Evolutionary conservation across 306 rosid genomes (phyloP), one percentile per base, ranked within the genome.

Genomic region (Rubus idaeus): DNA sequence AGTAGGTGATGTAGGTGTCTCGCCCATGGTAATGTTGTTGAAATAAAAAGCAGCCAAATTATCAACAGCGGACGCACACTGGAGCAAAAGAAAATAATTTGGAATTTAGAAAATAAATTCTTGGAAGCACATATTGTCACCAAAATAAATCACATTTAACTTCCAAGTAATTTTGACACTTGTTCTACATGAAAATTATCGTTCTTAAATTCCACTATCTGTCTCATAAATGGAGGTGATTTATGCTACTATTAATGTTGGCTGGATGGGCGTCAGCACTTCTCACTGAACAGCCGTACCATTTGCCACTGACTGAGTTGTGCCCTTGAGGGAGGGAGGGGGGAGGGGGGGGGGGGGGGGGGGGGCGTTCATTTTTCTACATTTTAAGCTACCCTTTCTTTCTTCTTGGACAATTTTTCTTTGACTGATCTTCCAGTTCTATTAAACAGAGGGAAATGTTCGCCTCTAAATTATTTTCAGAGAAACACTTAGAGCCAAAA

Each of bases 61-160:
- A 80, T 96, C 99, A 68, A 96, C 94, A 84, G 99, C 91, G 46
- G 99, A 96, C 53, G 99, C 99, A 86, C 98, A 96, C 99, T 96
- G 97, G 71, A 81, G 78, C 57, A 69, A 64, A 77, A 37, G n/a
- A 11, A 53, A 14, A 30, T 5, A 44, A 44, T 9, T 69, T 6
- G 41, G 5, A 16, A 1, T 18, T 67, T 4, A 67, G 30, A 41
- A 1, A 40, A 17, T 65, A 11, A 68, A 11, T 20, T 21, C 8
- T 26, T 17, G 47, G 10, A 4, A 70, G 14, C 37, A 51, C 46
- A 30, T 68, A 26, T 45, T 68, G 17, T 16, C 17, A 6, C 17
- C 30, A 9, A 45, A 44, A 57, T 5, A 44, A 40, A 58, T 13
- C 41, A 41, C 44, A 10, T 7, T 30, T 9, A 14, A 14, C 42